These are phyloP conservation scores for Melaleuca quinquenervia DNA, from an alignment of 345 rosid species.

Conservation along the genomic window DNA sequence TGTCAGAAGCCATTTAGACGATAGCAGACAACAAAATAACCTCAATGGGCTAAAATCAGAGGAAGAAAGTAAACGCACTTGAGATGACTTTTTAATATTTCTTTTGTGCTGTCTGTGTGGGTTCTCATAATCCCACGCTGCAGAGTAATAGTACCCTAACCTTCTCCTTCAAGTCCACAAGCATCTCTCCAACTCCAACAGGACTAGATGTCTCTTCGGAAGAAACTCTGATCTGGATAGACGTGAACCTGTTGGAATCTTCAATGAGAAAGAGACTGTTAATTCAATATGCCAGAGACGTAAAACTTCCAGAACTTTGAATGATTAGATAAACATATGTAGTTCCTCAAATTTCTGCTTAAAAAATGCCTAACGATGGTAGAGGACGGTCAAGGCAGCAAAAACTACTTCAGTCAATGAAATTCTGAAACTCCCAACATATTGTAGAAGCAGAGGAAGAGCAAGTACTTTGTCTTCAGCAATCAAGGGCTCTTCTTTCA, in stretches of 20 bases:
- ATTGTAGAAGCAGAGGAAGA: neutral
- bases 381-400: neutral
- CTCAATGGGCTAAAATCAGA: neutral
- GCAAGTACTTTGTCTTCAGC: neutral
- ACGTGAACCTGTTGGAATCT: constrained; percentile 40
- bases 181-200: constrained; percentile 42
- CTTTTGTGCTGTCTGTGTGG: neutral
- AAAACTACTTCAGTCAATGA: neutral
- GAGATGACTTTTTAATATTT: neutral
- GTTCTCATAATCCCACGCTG: neutral
- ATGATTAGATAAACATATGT: neutral
- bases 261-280: neutral
- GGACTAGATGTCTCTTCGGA: constrained; percentile 35
- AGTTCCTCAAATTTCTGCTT: neutral
- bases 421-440: neutral
- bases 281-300: neutral
- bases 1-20: neutral
- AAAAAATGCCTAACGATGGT: neutral
- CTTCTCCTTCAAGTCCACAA: constrained; percentile 75
- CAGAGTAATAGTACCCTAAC: constrained; percentile 15
- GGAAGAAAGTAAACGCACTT: neutral
- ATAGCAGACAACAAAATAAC: neutral
- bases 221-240: constrained; percentile 43
- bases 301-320: neutral
- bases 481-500: neutral